Percentiles rank a stretch among this genome's conserved stretches.
These are phyloP conservation scores for Craspedostauros australis DNA, from an alignment of 108 stramenopile genomes.

Conservation along the genomic window DNA sequence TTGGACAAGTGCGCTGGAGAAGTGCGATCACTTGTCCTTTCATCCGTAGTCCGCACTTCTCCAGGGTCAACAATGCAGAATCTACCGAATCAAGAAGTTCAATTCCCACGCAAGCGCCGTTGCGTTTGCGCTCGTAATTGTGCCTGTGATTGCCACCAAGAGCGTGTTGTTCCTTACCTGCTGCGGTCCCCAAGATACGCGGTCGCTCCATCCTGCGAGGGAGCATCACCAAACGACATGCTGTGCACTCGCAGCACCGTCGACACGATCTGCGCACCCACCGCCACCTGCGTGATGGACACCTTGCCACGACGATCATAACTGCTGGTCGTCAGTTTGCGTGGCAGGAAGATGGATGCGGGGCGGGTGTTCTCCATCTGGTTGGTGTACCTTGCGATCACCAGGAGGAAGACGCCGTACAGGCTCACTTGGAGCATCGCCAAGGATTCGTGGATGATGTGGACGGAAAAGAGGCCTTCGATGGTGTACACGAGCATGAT, in stretches of 20 bases:
- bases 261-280: not conserved
- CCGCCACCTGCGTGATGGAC: not conserved
- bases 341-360: not conserved
- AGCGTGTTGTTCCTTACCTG: too few species aligned
- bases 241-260: not conserved
- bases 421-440: conserved; percentile 6
- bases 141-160: too few species aligned
- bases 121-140: too few species aligned
- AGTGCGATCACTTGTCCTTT: too few species aligned
- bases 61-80: too few species aligned
- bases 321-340: conserved; percentile 1
- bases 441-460: not conserved
- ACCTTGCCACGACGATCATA: conserved; percentile 1
- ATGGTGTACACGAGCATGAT: conserved; percentile 6
- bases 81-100: too few species aligned
- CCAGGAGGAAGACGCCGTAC: conserved; percentile 2
- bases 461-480: conserved; percentile 1
- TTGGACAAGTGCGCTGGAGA: too few species aligned
- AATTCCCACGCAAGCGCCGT: too few species aligned
- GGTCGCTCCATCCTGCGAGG: too few species aligned
- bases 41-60: too few species aligned
- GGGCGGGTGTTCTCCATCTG: conserved; percentile 4
- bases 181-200: conserved; percentile 2
- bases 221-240: conserved; percentile 2
- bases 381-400: not conserved